Percentiles rank a stretch among this genome's conserved stretches.
These are phyloP conservation scores for Xylaria sp. DNA, from an alignment of 2,329 filamentous ascomycete species.

Conservation along the genomic window DNA sequence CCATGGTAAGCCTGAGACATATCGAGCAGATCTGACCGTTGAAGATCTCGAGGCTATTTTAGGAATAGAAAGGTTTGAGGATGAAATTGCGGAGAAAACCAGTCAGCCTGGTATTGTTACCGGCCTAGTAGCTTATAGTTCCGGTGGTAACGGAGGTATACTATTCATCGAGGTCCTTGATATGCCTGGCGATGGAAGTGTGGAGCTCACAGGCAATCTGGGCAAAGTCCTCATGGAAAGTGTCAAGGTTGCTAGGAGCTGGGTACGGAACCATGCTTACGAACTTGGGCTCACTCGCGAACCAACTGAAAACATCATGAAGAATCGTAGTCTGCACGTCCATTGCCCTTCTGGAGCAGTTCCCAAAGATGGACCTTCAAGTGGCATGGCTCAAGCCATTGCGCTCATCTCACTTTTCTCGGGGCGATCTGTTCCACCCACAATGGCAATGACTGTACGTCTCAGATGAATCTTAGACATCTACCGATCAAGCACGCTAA, in stretches of 20 bases:
- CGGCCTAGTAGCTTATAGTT: constrained; percentile 92
- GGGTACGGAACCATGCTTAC: constrained; percentile 96
- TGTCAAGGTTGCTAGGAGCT: constrained; percentile 93
- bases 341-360: constrained; percentile 96
- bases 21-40: constrained; percentile 77
- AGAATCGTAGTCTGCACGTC: constrained; percentile 91
- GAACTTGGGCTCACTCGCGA: constrained; percentile 86
- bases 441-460: constrained; percentile 91
- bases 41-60: constrained; percentile 90
- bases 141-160: constrained; percentile 92
- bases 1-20: constrained; percentile 71
- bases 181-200: constrained; percentile 91
- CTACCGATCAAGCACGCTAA: constrained; percentile 39
- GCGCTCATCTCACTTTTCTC: constrained; percentile 92
- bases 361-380: constrained; percentile 89
- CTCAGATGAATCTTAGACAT: constrained; percentile 30
- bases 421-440: constrained; percentile 85
- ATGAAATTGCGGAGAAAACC: constrained; percentile 91
- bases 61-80: constrained; percentile 92
- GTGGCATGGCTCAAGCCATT: constrained; percentile 93
- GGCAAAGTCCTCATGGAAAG: constrained; percentile 97
- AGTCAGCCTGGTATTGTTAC: constrained; percentile 92
- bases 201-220: constrained; percentile 95
- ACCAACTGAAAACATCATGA: constrained; percentile 92
- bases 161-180: constrained; percentile 98